A percentile compares a stretch with the other conserved stretches of the same genome.
Conservation (phyloP, 176 grass and related monocot genomes). For the Rhipidocladum racemiflorum region DNA sequence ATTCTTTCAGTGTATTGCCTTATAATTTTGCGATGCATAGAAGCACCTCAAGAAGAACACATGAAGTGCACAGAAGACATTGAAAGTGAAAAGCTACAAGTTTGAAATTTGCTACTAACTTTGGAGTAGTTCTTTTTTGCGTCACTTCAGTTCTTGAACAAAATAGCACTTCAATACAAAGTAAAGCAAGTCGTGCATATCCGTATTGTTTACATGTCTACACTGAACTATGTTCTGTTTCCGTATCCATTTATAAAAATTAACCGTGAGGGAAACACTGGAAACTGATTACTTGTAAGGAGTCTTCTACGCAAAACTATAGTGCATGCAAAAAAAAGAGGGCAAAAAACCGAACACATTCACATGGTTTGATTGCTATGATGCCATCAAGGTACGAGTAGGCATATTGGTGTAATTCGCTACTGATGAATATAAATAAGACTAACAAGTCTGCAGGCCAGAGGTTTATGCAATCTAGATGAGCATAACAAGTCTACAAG, state of each 20-base stretch:
- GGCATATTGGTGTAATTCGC: background rate
- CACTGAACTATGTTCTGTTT: background rate
- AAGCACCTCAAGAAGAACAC: too few relatives aligned
- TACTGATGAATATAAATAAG: background rate
- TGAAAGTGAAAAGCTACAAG: background rate
- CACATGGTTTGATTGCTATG: background rate
- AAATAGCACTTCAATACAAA: background rate
- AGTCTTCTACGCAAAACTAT: background rate
- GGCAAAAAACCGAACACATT: background rate
- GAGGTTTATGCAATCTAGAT: too few relatives aligned
- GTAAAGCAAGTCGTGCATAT: background rate
- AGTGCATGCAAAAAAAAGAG: background rate
- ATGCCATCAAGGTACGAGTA: background rate
- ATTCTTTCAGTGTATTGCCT: too few relatives aligned
- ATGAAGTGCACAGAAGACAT: background rate
- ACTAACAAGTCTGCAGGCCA: background rate
- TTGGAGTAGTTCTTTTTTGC: background rate
- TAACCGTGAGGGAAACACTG: background rate
- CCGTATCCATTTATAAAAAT: background rate
- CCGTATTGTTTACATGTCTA: too few relatives aligned
- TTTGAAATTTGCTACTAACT: background rate
- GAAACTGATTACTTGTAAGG: background rate
- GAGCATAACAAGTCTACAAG: too few relatives aligned
- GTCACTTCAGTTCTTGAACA: background rate
- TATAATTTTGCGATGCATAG: too few relatives aligned